These are phyloP conservation scores for Cornus florida DNA, from an alignment of 148 eudicot species.

Conservation along the genomic window DNA sequence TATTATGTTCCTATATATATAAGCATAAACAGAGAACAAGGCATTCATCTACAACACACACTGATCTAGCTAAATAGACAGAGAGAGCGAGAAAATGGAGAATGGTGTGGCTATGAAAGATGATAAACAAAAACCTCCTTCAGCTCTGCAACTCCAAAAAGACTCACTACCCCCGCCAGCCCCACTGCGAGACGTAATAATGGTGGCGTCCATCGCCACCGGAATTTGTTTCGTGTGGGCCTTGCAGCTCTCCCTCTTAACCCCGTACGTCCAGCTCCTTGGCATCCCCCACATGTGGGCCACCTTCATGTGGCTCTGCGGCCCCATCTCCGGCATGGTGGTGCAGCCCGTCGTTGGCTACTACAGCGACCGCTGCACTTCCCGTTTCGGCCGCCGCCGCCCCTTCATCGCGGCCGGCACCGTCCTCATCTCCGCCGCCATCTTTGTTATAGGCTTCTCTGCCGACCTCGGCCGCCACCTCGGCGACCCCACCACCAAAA, in stretches of 20 bases:
- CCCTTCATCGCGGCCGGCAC: conserved; percentile 70
- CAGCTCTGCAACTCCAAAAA: background rate
- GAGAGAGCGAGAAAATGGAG: too few relatives aligned
- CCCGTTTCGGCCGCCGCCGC: conserved; percentile 65
- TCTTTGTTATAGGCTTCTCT: conserved; percentile 68
- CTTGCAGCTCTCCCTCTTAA: conserved; percentile 67
- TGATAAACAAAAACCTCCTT: background rate
- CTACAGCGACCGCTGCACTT: conserved; percentile 54
- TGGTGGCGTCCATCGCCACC: conserved; percentile 66
- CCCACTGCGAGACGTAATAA: conserved; percentile 36
- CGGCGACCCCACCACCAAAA: conserved; percentile 43
- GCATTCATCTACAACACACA: too few relatives aligned
- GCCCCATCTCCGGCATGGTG: conserved; percentile 80
- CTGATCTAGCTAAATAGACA: too few relatives aligned
- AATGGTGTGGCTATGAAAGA: too few relatives aligned
- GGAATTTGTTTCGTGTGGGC: conserved; percentile 92
- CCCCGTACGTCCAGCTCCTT: conserved; percentile 71
- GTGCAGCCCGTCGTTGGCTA: conserved; percentile 82
- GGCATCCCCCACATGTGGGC: conserved; percentile 72
- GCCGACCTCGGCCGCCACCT: conserved; percentile 59
- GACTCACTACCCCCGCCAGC: conserved; percentile 4
- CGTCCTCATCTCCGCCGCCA: conserved; percentile 44
- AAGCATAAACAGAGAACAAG: too few relatives aligned
- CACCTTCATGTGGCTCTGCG: conserved; percentile 79
- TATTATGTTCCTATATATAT: too few relatives aligned